phyloP scores from a whole-genome alignment of 179 eudicot species.

The Carnegiea gigantea region DNA sequence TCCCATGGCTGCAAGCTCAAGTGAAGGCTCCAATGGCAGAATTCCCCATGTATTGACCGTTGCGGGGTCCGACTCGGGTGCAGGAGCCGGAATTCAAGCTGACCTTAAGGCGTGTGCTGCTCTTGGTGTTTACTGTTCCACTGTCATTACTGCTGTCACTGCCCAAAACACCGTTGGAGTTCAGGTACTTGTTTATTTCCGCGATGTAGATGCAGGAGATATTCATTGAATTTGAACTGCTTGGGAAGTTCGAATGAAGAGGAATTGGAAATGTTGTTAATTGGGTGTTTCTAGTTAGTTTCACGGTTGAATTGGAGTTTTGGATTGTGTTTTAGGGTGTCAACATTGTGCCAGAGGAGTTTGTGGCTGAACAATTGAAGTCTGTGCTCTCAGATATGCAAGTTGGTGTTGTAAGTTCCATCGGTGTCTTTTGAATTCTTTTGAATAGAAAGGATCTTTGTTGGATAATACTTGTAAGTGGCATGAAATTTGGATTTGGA shows the following conservation, averaged over 20 bases:
- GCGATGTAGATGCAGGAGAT: not conserved
- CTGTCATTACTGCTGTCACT: slow-evolving; percentile 87
- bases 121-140: slow-evolving; percentile 86
- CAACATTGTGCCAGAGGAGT: slow-evolving; percentile 58
- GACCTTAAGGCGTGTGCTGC: slow-evolving; percentile 87
- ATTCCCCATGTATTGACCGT: slow-evolving; percentile 84
- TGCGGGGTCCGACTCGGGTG: slow-evolving; percentile 97
- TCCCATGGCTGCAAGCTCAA: slow-evolving; percentile 24
- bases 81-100: slow-evolving; percentile 95
- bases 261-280: not conserved
- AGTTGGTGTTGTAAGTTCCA: slow-evolving; percentile 78
- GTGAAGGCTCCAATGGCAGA: slow-evolving; percentile 19
- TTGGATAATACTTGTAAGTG: not conserved
- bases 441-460: not conserved
- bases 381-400: slow-evolving; percentile 92
- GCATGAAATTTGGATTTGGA: not conserved
- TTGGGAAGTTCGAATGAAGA: not conserved
- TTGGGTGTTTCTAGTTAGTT: not conserved
- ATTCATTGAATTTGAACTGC: not conserved
- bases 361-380: slow-evolving; percentile 69
- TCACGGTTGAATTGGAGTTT: slow-evolving; percentile 15
- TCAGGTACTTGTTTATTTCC: slow-evolving; percentile 49
- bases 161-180: slow-evolving; percentile 94
- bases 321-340: slow-evolving; percentile 56
- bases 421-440: not conserved